Base-by-base conservation (phyloP, 352 stramenopile genomes). In the Globisporangium splendens region DNA sequence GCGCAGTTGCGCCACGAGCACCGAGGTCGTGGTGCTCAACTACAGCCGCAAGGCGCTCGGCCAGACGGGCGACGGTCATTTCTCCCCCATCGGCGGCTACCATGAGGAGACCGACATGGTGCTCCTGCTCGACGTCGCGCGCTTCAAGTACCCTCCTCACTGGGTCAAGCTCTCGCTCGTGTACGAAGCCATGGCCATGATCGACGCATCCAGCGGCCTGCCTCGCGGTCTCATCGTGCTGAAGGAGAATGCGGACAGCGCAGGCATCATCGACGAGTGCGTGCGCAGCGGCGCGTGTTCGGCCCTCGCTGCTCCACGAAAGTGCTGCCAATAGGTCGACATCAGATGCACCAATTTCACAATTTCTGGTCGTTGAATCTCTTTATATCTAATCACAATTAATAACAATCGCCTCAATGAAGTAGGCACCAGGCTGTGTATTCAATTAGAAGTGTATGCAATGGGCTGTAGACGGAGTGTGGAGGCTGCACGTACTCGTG, bases 51-150 rank as follows among this genome's bases (percentile, higher is more conserved):
- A 96, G 67, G 79, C 83, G 51, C 73, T 99, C 3, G 72, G 77
- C 15, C 96, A 99, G 72, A 99, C 96, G 0, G 97, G 97, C 17
- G 85, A 86, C 56, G 97, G 97, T 17, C 97, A 99, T 70, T 99
- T 99, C 68, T 98, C 88, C 38, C 96, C 96, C 12, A 91, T 99
- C 56, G 96, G 88, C 46, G 96, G 93, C 3, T 99, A 98, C 71
- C 79, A 98, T 66, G 72, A 70, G 43, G 78, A 72, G 63, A 79
- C 78, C 14, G 95, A 98, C 53, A 89, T 93, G 77, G 92, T 98
- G 47, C 73, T 99, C 20, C 83, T 99, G 39, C 75, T 99, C 55
- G 97, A 99, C 63, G 96, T 97, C 10, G 94, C 96, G 39, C 74
- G 93, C 22, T 98, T 98, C 79, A 98, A 98, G 73, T 98, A 99